Base-by-base conservation (phyloP, 805 yeast genomes). In the Yamadazyma tumulicola region DNA sequence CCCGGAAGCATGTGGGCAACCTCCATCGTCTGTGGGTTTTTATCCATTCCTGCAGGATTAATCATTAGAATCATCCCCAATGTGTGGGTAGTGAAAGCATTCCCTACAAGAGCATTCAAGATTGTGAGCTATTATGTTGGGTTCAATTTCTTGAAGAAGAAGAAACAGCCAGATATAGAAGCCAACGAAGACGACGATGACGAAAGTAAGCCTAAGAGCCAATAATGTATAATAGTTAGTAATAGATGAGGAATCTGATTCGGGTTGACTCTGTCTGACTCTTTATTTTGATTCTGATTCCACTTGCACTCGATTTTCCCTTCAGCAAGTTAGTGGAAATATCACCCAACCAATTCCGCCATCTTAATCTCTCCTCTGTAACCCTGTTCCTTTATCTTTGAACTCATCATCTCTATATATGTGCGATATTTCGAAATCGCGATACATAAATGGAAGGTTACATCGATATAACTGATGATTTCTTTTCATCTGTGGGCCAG, bases 1-100 rank as follows among this genome's bases (percentile, higher is more conserved):
- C 82, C 95, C 1, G 83, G 84, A 6, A 77, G 77, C 1, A 79
- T 81, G 84, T 94, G 98, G 98, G 93, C 75, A 1, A 79, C 87
- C 2, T 93, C 97, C 0, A 60, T 91, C 4, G 51, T 84, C 18
- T 77, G 94, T 62, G 97, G 97, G 19, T 55, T 83, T 43, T 31
- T 84, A 12, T 81, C 96, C 11, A 61, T 93, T 26, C 97, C 97
- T 0, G 72, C 77, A 29, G 97, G 97, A 37, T 55, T 69, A 13
- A 17, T 88, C 9, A 73, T 91, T 28, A 76, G 99, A 54, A 70
- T 82, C 8, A 69, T 84, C 22, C 98, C 99, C 2, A 95, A 94
- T 59, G 65, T 68, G 39, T 77, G 87, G 84, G 81, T 77, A 1
- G 69, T 71, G 37, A 67, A 55, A 37, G 51, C 75, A 10, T 84